Base-by-base conservation (phyloP, 768 basidiomycete genomes). In the Candolleomyces eurysporus region DNA sequence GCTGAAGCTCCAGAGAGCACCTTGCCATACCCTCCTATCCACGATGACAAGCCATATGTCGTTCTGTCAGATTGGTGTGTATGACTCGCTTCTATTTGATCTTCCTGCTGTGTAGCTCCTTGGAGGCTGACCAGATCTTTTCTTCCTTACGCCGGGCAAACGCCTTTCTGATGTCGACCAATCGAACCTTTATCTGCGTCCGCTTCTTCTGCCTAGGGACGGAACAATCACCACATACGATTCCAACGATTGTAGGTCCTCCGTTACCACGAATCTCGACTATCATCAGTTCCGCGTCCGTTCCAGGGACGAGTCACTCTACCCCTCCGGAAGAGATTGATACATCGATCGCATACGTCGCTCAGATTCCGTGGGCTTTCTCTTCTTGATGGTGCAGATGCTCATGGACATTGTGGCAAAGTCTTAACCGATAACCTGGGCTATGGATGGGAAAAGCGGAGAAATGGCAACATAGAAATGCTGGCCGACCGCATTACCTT, bases 161-260 rank as follows among this genome's bases (percentile, higher is more conserved):
- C 45, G 16, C 45, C 19, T 21, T 13, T 46, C 45, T 46, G 45
- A 46, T 46, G 16, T 46, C 56, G 6, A 42, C 39, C 17, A 16
- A 22, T 31, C 17, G 19, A 40, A 36, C 17, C 22, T 56, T 36
- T 19, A 4, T 51, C 1, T 14, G 39, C 39, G 7, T 43, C 14
- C 22, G 40, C 39, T n/a, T 56, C 14, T 40, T 22, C 6, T 19
- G n/a, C 21, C 3, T 71, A 92, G 91, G 92, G 91, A 94, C 77
- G 91, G 91, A 67, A 98, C 95, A 14, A 96, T 98, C 76, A 96
- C 95, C 3, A 94, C 84, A 45, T 85, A 84, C 68, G 95, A 98
- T 71, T 94, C 92, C 7, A 98, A 98, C 73, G 95, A 97, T 68
- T 94, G 91, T 94, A 70, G 63, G 87, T 66, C 48, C 21, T 2